phyloP scores from a whole-genome alignment of 2,329 filamentous ascomycete genomes.

The Monosporascus sp. region DNA sequence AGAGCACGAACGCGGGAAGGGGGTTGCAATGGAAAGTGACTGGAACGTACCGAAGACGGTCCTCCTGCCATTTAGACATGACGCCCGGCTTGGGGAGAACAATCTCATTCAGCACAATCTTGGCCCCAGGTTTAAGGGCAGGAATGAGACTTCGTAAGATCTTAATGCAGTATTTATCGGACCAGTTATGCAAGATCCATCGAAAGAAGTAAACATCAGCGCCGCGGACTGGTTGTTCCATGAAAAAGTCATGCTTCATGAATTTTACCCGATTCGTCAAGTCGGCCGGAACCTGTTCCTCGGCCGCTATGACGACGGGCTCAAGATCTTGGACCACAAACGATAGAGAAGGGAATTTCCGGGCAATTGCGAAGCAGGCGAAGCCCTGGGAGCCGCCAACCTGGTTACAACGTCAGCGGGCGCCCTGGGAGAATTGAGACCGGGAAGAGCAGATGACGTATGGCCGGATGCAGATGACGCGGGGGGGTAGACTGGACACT shows the following conservation, averaged over 20 bases:
- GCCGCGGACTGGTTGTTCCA: slow-evolving; percentile 30
- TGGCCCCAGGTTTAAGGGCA: slow-evolving; percentile 32
- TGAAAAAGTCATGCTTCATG: slow-evolving; percentile 36
- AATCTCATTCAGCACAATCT: slow-evolving; percentile 21
- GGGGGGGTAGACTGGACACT: neutral
- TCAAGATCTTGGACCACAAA: slow-evolving; percentile 26
- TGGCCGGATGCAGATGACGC: neutral
- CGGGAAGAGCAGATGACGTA: no score
- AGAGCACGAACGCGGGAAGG: neutral
- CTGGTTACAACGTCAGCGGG: neutral
- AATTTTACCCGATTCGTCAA: slow-evolving; percentile 10
- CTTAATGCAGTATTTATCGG: slow-evolving; percentile 28
- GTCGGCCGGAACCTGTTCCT: slow-evolving; percentile 2
- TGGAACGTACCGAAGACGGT: slow-evolving; percentile 3
- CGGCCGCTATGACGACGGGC: slow-evolving; percentile 2
- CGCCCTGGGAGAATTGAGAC: neutral
- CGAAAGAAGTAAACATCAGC: slow-evolving; percentile 39
- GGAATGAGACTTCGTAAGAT: slow-evolving; percentile 32
- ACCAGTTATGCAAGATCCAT: slow-evolving; percentile 42
- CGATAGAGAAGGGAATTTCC: slow-evolving; percentile 4
- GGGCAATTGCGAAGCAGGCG: slow-evolving; percentile 7
- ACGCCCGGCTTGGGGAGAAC: slow-evolving; percentile 3
- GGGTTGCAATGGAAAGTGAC: neutral
- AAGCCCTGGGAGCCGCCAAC: slow-evolving; percentile 13
- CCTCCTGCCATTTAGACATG: slow-evolving; percentile 4